Percentiles rank a stretch among this genome's conserved stretches.
Conservation (phyloP, 192 early-diverging fungal species). For the Rhizoclosmatium sp. region DNA sequence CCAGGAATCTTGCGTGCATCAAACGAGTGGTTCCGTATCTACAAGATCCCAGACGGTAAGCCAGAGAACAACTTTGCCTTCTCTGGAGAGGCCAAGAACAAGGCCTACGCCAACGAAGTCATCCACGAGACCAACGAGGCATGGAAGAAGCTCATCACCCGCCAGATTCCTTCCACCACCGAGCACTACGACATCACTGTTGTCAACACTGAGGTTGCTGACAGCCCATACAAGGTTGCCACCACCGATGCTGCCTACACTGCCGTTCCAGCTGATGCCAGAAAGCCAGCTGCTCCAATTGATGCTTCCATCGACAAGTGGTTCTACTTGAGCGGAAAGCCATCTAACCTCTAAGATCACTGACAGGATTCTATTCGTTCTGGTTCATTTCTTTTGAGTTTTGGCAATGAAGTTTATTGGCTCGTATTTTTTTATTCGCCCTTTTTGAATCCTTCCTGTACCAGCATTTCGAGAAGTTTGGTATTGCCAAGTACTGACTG, state of each 20-base stretch:
- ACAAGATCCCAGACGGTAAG: conserved; percentile 99
- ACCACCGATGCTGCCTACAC: conserved; percentile 63
- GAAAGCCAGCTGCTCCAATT: conserved; percentile 71
- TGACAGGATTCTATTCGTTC: background rate
- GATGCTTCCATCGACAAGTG: conserved; percentile 96
- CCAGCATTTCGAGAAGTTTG: background rate
- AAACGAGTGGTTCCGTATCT: conserved; percentile 99
- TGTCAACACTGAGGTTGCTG: conserved; percentile 67
- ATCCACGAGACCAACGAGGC: conserved; percentile 94
- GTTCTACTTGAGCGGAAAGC: conserved; percentile 92
- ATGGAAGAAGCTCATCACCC: conserved; percentile 85
- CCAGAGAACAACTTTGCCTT: conserved; percentile 99
- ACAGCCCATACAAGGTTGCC: conserved; percentile 76
- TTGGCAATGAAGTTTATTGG: background rate
- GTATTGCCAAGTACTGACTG: background rate
- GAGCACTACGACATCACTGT: conserved; percentile 79
- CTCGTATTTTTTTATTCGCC: background rate
- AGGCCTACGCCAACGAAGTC: conserved; percentile 87
- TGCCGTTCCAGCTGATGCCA: conserved; percentile 60
- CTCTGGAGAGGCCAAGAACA: conserved; percentile 76
- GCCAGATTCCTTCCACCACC: conserved; percentile 64
- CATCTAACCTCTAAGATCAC: conserved; percentile 49
- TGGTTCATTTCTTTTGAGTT: conserved; percentile 4
- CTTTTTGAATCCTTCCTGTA: background rate
- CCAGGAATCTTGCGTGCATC: conserved; percentile 96